These are phyloP conservation scores for Rhodamnia argentea DNA, from an alignment of 345 rosid genomes.

Conservation along the genomic window DNA sequence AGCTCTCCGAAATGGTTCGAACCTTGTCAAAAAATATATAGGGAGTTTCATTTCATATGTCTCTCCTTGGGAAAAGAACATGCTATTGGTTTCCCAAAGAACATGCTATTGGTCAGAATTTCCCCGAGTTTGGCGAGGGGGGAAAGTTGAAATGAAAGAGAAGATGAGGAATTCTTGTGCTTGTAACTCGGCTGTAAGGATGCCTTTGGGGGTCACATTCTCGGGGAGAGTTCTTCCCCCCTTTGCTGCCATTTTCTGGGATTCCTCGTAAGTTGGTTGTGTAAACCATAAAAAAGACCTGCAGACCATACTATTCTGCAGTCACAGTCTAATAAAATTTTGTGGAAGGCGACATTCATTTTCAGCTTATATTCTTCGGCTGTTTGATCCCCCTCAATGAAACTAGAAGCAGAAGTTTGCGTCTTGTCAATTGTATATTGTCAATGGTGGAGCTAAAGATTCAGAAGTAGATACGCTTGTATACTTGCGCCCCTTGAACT, in stretches of 20 bases:
- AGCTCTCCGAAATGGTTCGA: background rate
- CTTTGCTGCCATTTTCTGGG: background rate
- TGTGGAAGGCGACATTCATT: background rate
- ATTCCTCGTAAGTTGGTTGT: background rate
- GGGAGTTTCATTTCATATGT: background rate
- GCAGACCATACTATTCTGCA: background rate
- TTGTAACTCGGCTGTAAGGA: background rate
- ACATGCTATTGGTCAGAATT: background rate
- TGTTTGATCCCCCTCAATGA: background rate
- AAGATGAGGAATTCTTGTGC: background rate
- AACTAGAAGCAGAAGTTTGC: background rate
- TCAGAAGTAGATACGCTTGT: background rate
- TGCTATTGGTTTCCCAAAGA: background rate
- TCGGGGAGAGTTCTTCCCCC: background rate
- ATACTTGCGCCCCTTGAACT: background rate
- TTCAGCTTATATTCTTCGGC: background rate
- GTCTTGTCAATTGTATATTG: background rate
- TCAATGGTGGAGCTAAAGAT: background rate
- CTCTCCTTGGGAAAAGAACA: background rate
- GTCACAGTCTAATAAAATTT: background rate
- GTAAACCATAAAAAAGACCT: background rate
- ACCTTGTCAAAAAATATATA: background rate
- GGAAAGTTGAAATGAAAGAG: background rate
- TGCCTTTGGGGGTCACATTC: background rate
- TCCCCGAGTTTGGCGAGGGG: background rate